Base-by-base conservation (phyloP, 257 asterid genomes). In the Scutellaria minor region DNA sequence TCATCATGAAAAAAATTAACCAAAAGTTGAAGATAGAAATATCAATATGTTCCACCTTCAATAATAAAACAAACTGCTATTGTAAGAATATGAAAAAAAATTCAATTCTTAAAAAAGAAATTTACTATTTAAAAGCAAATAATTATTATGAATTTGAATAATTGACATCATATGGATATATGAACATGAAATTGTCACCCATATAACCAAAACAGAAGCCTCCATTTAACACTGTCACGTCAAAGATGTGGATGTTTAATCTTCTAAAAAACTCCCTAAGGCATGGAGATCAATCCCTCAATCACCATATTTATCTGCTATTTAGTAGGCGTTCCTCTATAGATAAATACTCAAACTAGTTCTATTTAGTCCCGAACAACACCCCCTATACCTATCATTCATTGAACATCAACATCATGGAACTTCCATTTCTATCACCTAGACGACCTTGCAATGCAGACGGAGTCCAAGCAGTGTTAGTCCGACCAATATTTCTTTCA, bases 1-100 rank as follows among this genome's bases (percentile, higher is more conserved):
- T 66, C 78, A 73, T 57, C 62, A 53, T 40, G 61, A 41, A 74
- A 50, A 76, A 52, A 12, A 50, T 71, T 6, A 64, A 78, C 60
- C 67, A 66, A n/a, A 69, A 54, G 35, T 53, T 5, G 6, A 44
- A 15, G 12, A 60, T 50, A 42, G 40, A 39, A 69, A 9, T 24
- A 44, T 39, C 46, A 3, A 27, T 2, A 31, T 35, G 37, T 66
- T 42, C 53, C 70, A 62, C 52, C 35, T 44, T 64, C 58, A 45
- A 54, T 20, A 54, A 44, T 24, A 45, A 67, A 58, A 42, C 45
- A 14, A 20, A 45, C 40, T 18, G 5, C 48, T 22, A 39, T 48
- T 47, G 42, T 20, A 27, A 75, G 54, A 74, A 45, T 66, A 44
- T 48, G 47, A 55, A 72, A 7, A 8, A 70, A 46, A 22, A 50